Evolutionary conservation across 2,329 filamentous ascomycete genomes (phyloP), one percentile per base, ranked within the genome.

Genomic region (Ceratocystis huliohia): DNA sequence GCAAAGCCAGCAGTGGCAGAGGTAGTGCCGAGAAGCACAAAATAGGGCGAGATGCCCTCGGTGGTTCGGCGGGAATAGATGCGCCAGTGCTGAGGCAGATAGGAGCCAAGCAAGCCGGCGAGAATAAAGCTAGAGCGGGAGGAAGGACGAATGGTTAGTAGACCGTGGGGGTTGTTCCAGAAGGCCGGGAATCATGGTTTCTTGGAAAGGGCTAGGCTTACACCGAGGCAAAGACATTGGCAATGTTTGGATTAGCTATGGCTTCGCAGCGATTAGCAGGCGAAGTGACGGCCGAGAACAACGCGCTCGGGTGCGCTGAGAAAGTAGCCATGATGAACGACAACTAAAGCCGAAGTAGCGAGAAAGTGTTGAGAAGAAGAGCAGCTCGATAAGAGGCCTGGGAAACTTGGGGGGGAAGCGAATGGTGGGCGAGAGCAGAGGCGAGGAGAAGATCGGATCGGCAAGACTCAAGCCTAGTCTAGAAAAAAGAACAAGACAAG

Each of bases 31-130:
- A 99, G 84, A 1, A 97, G 83, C 70, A 99, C 86, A 74, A 96
- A 99, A 76, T 93, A 94, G 7, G 94, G 93, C 37, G 92, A 96
- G 69, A 99, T 92, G 69, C 94, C 94, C 75, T 96, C 93, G 25
- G 93, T 95, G 15, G 90, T 94, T 69, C 87, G 84, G 66, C 91
- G 85, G 50, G 83, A 80, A 71, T 96, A 89, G 76, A 99, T 97
- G 72, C 94, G 91, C 75, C 88, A 84, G 76, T 97, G 93, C 74
- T 99, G 94, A 0, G 94, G 94, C 1, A 97, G 82, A 78, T 99
- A 99, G 44, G 93, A 97, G 67, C 96, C 78, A 69, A 96, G 80
- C 72, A 97, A 92, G 67, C 93, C 93, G 71, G 96, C 74, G 69
- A 97, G 81, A 71, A 97, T 90, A 72, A 96, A 74, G 69, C 82